Base-by-base conservation (phyloP, 2,329 filamentous ascomycete genomes). In the Trichoderma atrobrunneum region DNA sequence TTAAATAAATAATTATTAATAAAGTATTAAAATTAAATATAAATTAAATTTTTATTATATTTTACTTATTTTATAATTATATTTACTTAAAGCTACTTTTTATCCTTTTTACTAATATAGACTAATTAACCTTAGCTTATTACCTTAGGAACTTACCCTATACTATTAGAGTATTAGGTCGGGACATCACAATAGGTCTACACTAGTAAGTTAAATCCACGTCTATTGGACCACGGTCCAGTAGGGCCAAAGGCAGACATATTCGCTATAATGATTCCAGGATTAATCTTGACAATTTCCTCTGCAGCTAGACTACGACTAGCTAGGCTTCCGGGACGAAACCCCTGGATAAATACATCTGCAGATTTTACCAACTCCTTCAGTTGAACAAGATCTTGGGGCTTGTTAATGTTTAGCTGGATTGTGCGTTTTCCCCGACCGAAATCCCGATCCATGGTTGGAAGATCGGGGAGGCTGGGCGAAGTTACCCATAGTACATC, bases 301-400 rank as follows among this genome's bases (percentile, higher is more conserved):
- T 80, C 78, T 1, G 78, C 72, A 3, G 72, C 72, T 5, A 76
- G 75, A 0, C 85, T 85, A 21, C 82, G 79, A 2, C 77, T 74
- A 0, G 73, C 85, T 24, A 91, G 80, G 14, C 86, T 86, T 5
- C 89, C 88, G 0, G 89, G 89, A 1, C 90, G 85, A 78, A 91
- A 91, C 12, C 89, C 89, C 76, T 91, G 88, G 32, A 78, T 82
- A 28, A 92, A 80, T 1, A 92, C 86, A 78, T 91, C 89, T 3
- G 86, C 87, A 14, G 87, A 86, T 11, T 81, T 80, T 4, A 91
- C 79, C 7, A 92, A 82, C 5, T 83, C 78, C 65, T 89, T 85
- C 65, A 92, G 90, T 2, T 79, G 78, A 14, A 79, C 78, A 26
- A 86, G 84, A 36, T 88, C 88, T n/a, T 77, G 76, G 0, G 81